Base-by-base conservation (phyloP, 805 yeast species). In the Candida lessepsii region DNA sequence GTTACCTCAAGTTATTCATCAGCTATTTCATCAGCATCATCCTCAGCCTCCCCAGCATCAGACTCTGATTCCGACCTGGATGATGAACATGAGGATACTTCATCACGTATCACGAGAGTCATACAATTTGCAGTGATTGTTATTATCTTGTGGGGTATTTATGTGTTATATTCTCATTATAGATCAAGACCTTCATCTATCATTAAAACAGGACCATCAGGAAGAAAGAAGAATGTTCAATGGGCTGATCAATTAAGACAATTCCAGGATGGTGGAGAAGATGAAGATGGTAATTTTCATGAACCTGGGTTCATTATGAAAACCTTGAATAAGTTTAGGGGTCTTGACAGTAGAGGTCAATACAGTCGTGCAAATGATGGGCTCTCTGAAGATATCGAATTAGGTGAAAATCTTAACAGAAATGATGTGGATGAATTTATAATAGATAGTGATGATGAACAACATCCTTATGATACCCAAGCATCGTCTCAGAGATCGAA, bases 361-460 rank as follows among this genome's bases (percentile, higher is more conserved):
- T 47, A 47, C 23, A 32, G 37, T 19, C 20, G 21, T 7, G 37
- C 44, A n/a, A 34, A 39, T 7, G 45, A 47, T 24, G 50, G 48
- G 2, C 63, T 63, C 32, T 28, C 47, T n/a, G 65, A 63, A 35
- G 74, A 70, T 40, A 70, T 73, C 24, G 79, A 73, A 50, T 47
- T 73, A 63, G 63, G 60, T n/a, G 70, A 61, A 10, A 54, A 46
- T 25, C 24, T 46, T 7, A 42, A 38, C 8, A 44, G n/a, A n/a
- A n/a, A n/a, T n/a, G n/a, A 41, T 21, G 50, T 44, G 5, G 75
- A 71, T 40, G 71, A 72, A 27, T 74, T 75, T 41, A 61, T 70
- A n/a, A 68, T 75, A 34, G 73, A 61, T 24, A 70, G 76, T 48
- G 80, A 75, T 37, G 79, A 74, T 26, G 79, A 75, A 36, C 39